These are phyloP conservation scores for Wickerhamomyces ciferrii DNA, from an alignment of 805 yeast species.

Conservation along the genomic window DNA sequence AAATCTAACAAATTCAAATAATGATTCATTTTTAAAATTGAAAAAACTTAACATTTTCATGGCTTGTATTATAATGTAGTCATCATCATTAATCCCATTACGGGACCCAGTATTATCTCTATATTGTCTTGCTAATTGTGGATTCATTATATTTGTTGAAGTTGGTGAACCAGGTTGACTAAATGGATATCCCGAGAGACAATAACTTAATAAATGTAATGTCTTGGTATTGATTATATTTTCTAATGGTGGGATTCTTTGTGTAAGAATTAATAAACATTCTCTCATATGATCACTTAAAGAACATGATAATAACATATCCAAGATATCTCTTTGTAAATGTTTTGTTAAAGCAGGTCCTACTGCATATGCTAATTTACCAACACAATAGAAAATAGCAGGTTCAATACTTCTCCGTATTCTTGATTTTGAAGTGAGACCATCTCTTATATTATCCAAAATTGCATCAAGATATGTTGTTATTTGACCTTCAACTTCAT, in stretches of 20 bases:
- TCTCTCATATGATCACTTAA: slow-evolving; percentile 79
- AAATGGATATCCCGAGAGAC: slow-evolving; percentile 76
- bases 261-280: slow-evolving; percentile 61
- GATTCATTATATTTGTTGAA: slow-evolving; percentile 42
- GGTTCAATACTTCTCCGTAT: slow-evolving; percentile 72
- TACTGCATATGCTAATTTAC: slow-evolving; percentile 80
- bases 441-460: slow-evolving; percentile 78
- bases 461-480: slow-evolving; percentile 85
- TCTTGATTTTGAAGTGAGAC: slow-evolving; percentile 47
- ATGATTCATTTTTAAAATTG: slow-evolving; percentile 66
- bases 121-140: slow-evolving; percentile 68
- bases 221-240: slow-evolving; percentile 67
- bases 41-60: slow-evolving; percentile 71
- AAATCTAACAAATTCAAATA: slow-evolving; percentile 82
- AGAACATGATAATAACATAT: slow-evolving; percentile 75
- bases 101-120: slow-evolving; percentile 68
- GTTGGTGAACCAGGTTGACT: slow-evolving; percentile 85
- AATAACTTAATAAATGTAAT: slow-evolving; percentile 64
- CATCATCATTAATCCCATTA: slow-evolving; percentile 53
- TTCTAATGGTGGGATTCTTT: slow-evolving; percentile 75
- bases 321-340: slow-evolving; percentile 74
- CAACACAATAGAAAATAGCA: slow-evolving; percentile 83
- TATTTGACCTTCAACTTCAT: slow-evolving; percentile 72
- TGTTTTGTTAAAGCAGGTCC: slow-evolving; percentile 93
- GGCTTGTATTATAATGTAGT: slow-evolving; percentile 64